A percentile compares a stretch with the other conserved stretches of the same genome.
These are phyloP conservation scores for Aspergillus sp. DNA, from an alignment of 2,329 filamentous ascomycete genomes.

Conservation along the genomic window DNA sequence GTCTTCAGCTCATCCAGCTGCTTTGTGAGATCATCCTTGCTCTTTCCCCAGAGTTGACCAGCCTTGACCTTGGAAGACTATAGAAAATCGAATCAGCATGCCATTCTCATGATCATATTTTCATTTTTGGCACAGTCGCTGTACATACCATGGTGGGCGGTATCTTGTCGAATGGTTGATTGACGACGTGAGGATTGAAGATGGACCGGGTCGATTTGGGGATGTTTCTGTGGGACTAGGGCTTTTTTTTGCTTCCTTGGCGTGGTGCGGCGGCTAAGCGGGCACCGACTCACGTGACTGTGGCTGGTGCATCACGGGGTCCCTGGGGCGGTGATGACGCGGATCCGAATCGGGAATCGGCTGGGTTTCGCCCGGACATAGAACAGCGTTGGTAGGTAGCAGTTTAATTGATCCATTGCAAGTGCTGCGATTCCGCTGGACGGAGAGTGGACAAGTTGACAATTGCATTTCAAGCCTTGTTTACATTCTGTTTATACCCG, in stretches of 20 bases:
- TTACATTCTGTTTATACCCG: neutral
- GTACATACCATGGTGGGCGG: constrained; percentile 46
- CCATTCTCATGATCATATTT: neutral
- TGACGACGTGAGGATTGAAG: constrained; percentile 47
- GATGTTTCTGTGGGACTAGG: constrained; percentile 47
- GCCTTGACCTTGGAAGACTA: constrained; percentile 84
- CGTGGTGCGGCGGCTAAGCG: constrained; percentile 32
- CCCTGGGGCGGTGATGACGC: neutral
- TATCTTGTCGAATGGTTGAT: constrained; percentile 46
- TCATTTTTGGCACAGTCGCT: constrained; percentile 1
- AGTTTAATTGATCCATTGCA: neutral
- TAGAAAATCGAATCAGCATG: constrained; percentile 26
- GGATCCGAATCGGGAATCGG: constrained; percentile 2
- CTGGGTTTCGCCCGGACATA: neutral
- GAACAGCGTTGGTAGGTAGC: neutral
- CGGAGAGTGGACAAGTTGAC: neutral
- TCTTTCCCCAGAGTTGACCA: constrained; percentile 96
- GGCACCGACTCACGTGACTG: constrained; percentile 32
- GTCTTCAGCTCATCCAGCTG: constrained; percentile 93
- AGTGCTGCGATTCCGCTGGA: constrained; percentile 9
- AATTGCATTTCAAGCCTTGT: neutral
- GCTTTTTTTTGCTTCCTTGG: constrained; percentile 37
- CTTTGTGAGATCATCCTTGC: constrained; percentile 96
- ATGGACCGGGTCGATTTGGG: constrained; percentile 41
- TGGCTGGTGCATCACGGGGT: constrained; percentile 10